Evolutionary conservation across 2,329 filamentous ascomycete species (phyloP).

Genomic region (Fusarium goolgardi): DNA sequence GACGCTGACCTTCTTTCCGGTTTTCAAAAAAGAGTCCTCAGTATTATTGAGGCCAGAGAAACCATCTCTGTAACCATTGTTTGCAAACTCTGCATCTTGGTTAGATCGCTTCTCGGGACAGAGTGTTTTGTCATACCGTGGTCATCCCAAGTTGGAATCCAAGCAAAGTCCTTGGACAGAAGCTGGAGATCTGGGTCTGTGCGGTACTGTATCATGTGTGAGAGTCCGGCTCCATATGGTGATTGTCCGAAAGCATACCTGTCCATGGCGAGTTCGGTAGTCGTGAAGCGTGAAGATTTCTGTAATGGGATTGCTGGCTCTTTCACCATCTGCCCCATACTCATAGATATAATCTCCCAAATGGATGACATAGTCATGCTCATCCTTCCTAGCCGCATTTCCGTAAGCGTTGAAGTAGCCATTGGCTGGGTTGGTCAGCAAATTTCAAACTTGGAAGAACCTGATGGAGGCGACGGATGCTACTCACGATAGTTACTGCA

Average conservation of each 20-base stretch:
- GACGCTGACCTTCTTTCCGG: constrained; percentile 61
- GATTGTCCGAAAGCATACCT: neutral
- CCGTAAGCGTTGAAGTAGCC: constrained; percentile 72
- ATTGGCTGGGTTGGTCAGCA: constrained; percentile 22
- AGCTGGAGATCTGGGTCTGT: constrained; percentile 57
- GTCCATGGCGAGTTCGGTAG: constrained; percentile 55
- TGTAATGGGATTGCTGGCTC: constrained; percentile 41
- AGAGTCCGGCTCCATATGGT: accelerated
- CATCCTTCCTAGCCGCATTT: constrained; percentile 68
- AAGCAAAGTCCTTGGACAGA: constrained; percentile 56
- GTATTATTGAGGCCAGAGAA: constrained; percentile 69
- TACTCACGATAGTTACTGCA: constrained; percentile 71
- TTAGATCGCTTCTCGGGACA: accelerated
- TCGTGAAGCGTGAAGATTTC: constrained; percentile 50
- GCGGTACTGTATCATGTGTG: constrained; percentile 52
- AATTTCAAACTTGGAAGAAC: accelerated
- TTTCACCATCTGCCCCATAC: constrained; percentile 45
- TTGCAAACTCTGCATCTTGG: constrained; percentile 60
- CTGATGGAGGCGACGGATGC: accelerated
- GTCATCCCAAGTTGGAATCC: constrained; percentile 58
- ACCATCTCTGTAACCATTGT: constrained; percentile 75
- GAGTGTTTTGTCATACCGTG: neutral
- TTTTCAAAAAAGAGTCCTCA: constrained; percentile 27
- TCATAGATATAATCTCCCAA: constrained; percentile 75
- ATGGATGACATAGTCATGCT: constrained; percentile 69